Conservation (phyloP, 345 rosid species). For the Eucalyptus pauciflora region DNA sequence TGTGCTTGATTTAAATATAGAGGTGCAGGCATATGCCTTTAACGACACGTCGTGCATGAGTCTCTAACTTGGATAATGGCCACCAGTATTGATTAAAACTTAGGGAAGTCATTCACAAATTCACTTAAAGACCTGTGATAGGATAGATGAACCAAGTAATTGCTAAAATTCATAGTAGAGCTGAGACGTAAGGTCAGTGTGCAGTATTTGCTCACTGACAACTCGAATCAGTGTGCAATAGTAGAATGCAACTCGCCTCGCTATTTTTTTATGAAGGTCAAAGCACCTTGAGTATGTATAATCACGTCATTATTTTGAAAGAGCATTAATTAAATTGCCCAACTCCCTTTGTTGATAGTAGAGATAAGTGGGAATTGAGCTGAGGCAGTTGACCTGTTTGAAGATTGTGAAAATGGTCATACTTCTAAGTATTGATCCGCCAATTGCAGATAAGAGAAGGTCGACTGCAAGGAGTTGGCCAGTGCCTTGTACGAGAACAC, state of each 20-base stretch:
- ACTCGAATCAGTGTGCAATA: background rate
- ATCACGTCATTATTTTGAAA: too few species aligned
- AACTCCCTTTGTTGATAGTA: too few species aligned
- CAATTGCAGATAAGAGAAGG: too few species aligned
- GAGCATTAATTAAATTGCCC: too few species aligned
- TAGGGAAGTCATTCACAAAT: background rate
- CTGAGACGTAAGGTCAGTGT: background rate
- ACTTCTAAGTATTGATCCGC: too few species aligned
- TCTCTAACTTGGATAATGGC: background rate
- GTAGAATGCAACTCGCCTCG: background rate
- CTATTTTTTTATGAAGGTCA: too few species aligned
- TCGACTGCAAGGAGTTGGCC: too few species aligned
- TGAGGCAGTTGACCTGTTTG: too few species aligned
- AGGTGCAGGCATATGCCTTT: background rate
- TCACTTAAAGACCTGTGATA: background rate
- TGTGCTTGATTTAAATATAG: background rate
- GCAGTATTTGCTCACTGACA: background rate
- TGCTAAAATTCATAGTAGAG: background rate
- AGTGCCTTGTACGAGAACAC: too few species aligned
- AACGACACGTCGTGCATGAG: background rate
- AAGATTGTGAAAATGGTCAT: too few species aligned
- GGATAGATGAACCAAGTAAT: background rate
- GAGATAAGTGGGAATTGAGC: too few species aligned
- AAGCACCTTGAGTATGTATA: too few species aligned
- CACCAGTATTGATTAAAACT: background rate